These are phyloP conservation scores for Karstenula rhodostoma DNA, from an alignment of 2,329 filamentous ascomycete genomes.

Conservation along the genomic window DNA sequence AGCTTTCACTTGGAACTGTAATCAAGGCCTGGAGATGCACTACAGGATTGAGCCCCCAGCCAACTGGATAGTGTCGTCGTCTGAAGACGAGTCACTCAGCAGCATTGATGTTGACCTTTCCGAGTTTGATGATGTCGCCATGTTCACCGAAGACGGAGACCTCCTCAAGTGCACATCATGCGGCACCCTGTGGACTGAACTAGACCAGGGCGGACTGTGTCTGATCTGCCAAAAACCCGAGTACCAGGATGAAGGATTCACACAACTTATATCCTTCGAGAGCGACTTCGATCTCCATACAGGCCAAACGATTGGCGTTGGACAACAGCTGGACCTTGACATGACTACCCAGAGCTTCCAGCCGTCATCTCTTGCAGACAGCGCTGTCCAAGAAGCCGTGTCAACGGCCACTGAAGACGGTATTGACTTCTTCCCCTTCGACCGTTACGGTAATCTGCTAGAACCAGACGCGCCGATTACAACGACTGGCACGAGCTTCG, in stretches of 20 bases:
- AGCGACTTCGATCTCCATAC: constrained; percentile 1
- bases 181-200: constrained; percentile 21
- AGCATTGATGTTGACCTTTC: constrained; percentile 27
- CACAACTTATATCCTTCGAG: constrained; percentile 4
- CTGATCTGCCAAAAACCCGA: constrained; percentile 9
- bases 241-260: neutral
- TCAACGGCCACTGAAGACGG: too few relatives aligned
- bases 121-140: constrained; percentile 19
- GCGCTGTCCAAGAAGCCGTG: neutral
- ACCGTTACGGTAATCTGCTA: neutral
- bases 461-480: neutral
- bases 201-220: constrained; percentile 14
- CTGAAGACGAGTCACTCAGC: constrained; percentile 26
- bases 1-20: constrained; percentile 27
- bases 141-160: constrained; percentile 23
- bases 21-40: constrained; percentile 27
- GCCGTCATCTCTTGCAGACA: neutral
- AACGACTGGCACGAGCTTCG: neutral
- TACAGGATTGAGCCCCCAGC: constrained; percentile 26
- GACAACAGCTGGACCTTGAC: neutral
- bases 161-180: constrained; percentile 23
- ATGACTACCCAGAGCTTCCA: neutral
- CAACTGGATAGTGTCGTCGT: constrained; percentile 24
- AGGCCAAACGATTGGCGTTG: neutral
- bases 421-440: neutral